Conservation (phyloP, 2,329 filamentous ascomycete species). For the Trichoderma afroharzianum region DNA sequence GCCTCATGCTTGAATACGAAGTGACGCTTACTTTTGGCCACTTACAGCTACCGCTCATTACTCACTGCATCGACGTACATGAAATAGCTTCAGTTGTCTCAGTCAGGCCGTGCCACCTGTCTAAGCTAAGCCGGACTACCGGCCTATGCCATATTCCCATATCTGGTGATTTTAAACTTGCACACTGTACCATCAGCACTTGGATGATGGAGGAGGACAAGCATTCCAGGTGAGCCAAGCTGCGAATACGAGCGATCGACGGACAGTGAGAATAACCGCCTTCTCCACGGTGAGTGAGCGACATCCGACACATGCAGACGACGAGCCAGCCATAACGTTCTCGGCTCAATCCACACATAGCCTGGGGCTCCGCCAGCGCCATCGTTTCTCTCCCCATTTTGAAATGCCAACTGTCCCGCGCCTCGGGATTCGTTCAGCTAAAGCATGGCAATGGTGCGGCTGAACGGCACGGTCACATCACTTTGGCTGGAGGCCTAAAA, state of each 20-base stretch:
- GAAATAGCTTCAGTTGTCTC: constrained; percentile 8
- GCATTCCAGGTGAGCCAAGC: not conserved
- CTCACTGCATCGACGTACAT: constrained; percentile 8
- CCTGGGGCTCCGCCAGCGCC: not conserved
- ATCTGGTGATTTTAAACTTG: not conserved
- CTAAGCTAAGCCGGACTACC: not conserved
- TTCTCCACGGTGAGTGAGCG: not conserved
- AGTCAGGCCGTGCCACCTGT: constrained; percentile 1
- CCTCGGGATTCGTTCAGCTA: not conserved
- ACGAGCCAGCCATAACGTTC: not conserved
- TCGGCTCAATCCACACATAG: not conserved
- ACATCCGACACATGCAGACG: not conserved
- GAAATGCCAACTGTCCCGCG: constrained; percentile 8
- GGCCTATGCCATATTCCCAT: not conserved
- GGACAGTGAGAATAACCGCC: not conserved
- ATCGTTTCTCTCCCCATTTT: not conserved
- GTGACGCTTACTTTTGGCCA: constrained; percentile 12
- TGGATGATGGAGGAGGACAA: not conserved
- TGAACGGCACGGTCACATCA: not conserved
- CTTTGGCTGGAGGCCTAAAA: constrained; percentile 6
- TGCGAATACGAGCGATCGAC: constrained; percentile 3
- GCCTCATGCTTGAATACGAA: constrained; percentile 16
- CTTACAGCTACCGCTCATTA: not conserved
- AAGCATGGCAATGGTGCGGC: constrained; percentile 5
- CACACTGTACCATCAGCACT: not conserved